Percentiles rank a stretch among this genome's conserved stretches.
These are phyloP conservation scores for Aspergillus wentii DNA, from an alignment of 495 filamentous ascomycete genomes.

Conservation along the genomic window DNA sequence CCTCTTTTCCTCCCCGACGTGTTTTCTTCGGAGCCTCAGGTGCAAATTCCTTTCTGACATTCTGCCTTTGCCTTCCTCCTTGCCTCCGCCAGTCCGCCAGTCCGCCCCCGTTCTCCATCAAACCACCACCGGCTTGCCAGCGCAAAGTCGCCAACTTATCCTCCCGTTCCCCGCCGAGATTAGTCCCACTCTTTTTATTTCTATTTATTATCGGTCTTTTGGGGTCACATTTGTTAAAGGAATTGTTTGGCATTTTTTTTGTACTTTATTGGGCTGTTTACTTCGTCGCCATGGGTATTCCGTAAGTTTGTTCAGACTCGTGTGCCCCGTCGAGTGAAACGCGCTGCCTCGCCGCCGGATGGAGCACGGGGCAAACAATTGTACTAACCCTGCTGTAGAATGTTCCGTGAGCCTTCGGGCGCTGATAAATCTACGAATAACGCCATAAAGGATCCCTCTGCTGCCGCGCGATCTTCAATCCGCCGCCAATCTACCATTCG, in stretches of 20 bases:
- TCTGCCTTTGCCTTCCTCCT: constrained; percentile 14
- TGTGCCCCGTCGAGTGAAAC: constrained; percentile 17
- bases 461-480: constrained; percentile 67
- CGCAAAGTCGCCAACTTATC: too few relatives aligned
- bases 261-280: constrained; percentile 8
- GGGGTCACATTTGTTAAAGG: constrained; percentile 11
- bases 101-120: constrained; percentile 20
- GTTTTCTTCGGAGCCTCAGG: constrained; percentile 10
- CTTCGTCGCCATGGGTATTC: constrained; percentile 65
- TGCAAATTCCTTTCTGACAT: constrained; percentile 10
- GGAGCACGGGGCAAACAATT: constrained; percentile 7
- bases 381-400: constrained; percentile 33
- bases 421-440: constrained; percentile 50
- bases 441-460: constrained; percentile 51
- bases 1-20: constrained; percentile 6
- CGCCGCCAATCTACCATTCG: constrained; percentile 51
- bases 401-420: constrained; percentile 52
- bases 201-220: constrained; percentile 3
- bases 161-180: constrained; percentile 11
- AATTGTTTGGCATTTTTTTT: constrained; percentile 4
- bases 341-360: constrained; percentile 22
- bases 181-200: constrained; percentile 10
- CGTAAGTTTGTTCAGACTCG: constrained; percentile 51
- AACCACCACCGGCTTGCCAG: too few relatives aligned
- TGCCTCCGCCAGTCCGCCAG: constrained; percentile 13